Evolutionary conservation across 306 rosid species (phyloP), one percentile per base, ranked within the genome.

Genomic region (Acacia confusa): DNA sequence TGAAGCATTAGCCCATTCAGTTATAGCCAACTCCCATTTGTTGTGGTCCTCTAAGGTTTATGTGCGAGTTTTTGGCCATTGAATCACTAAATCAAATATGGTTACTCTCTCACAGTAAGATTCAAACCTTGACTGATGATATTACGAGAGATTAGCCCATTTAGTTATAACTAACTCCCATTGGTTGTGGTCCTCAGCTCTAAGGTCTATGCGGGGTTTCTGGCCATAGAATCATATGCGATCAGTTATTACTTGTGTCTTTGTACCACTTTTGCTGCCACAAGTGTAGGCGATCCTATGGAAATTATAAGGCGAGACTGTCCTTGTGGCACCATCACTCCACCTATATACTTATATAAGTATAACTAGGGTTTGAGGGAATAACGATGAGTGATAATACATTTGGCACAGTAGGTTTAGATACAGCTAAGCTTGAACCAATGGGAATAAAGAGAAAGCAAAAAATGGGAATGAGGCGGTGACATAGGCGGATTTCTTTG

Each of bases 401-500:
- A 65, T 34, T 71, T 45, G 80, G 82, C 43, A 64, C 78, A 80
- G 79, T 87, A 86, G 79, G 64, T 63, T 78, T 85, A 85, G 50
- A 76, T 85, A 87, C 93, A 89, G 89, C 92, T 85, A 82, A 83
- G 80, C 87, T 82, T 86, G 81, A 28, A 83, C 91, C 90, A 92
- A 87, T 89, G 76, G 50, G 82, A 86, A 80, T 64, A 68, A 14
- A 53, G 78, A 82, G 76, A 80, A 34, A 47, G 44, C 14, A 22
- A 41, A 81, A 87, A 78, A 78, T 70, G 55, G 53, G n/a, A 27
- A 63, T 28, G 41, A 14, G 55, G 40, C 36, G 1, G 3, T 43
- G 45, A 43, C 10, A 43, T 43, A 38, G 27, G 22, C 40, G 12
- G 60, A 48, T 57, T n/a, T 74, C 75, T 13, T 72, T 60, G 81